phyloP scores from a whole-genome alignment of 2,329 filamentous ascomycete genomes.

The Phialocephala sp. region DNA sequence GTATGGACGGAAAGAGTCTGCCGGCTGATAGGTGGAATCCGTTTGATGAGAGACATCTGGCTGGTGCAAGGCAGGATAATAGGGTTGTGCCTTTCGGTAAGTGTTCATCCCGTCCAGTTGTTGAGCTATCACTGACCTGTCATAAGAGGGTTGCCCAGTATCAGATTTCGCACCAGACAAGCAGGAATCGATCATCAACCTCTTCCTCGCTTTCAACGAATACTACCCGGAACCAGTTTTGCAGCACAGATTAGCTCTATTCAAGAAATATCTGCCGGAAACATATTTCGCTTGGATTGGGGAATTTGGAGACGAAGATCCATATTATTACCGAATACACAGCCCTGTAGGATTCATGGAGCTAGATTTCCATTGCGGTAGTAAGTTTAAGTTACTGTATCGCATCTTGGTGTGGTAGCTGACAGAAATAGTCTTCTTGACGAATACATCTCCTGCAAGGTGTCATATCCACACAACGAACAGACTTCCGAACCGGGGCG shows the following conservation, averaged over 20 bases:
- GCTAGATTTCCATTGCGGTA: conserved; percentile 79
- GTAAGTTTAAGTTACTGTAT: conserved; percentile 29
- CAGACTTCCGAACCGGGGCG: conserved; percentile 74
- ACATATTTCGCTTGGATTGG: conserved; percentile 85
- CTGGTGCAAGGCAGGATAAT: conserved; percentile 81
- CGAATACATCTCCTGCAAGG: conserved; percentile 73
- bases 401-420: conserved; percentile 9
- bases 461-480: conserved; percentile 81
- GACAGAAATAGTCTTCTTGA: conserved; percentile 64
- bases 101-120: neutral
- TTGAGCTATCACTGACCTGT: conserved; percentile 11
- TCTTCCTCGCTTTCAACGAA: conserved; percentile 68
- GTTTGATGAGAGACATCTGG: conserved; percentile 79
- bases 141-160: conserved; percentile 62
- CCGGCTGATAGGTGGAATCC: conserved; percentile 73
- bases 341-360: conserved; percentile 76
- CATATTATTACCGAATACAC: conserved; percentile 81
- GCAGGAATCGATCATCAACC: conserved; percentile 58
- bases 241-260: conserved; percentile 57
- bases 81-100: conserved; percentile 68
- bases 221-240: conserved; percentile 68
- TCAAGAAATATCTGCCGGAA: conserved; percentile 64
- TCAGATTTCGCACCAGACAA: conserved; percentile 54
- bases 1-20: conserved; percentile 43
- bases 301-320: conserved; percentile 66